phyloP scores from a whole-genome alignment of 1,284 basidiomycete species.

The Clitocybe nebularis region DNA sequence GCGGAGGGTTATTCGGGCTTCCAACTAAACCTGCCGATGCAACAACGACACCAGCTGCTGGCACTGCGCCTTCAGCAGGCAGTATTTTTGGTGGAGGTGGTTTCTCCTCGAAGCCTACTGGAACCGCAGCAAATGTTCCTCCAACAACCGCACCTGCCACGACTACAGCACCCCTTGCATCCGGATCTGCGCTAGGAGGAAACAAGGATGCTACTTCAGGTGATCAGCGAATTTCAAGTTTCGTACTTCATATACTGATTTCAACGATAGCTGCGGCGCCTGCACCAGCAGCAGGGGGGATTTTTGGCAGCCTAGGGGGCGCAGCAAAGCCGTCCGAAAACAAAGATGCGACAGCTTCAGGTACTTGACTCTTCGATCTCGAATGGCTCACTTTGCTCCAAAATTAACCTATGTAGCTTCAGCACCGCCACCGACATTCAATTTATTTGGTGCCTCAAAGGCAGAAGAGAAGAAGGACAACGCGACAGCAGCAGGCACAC shows the following conservation, averaged over 20 bases:
- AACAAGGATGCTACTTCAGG: background rate
- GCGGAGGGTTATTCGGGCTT: slow-evolving; percentile 23
- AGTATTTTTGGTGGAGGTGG: slow-evolving; percentile 6
- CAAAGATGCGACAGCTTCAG: slow-evolving; percentile 25
- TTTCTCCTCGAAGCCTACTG: slow-evolving; percentile 5
- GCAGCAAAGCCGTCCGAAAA: slow-evolving; percentile 28
- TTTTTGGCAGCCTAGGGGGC: slow-evolving; percentile 26
- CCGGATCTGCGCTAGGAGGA: background rate
- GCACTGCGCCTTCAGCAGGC: background rate
- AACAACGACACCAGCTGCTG: slow-evolving; percentile 3
- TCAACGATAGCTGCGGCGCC: slow-evolving; percentile 1
- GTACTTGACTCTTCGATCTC: slow-evolving; percentile 12
- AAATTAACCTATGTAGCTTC: background rate
- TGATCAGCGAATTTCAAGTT: slow-evolving; percentile 1
- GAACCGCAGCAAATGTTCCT: too few species aligned
- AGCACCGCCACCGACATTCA: slow-evolving; percentile 21
- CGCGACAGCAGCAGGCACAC: slow-evolving; percentile 14
- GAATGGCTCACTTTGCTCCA: background rate
- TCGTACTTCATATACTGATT: background rate
- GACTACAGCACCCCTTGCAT: slow-evolving; percentile 5
- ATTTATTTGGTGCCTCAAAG: slow-evolving; percentile 38
- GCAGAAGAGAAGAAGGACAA: slow-evolving; percentile 31
- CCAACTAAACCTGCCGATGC: slow-evolving; percentile 20
- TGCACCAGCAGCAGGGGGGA: slow-evolving; percentile 17
- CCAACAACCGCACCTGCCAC: slow-evolving; percentile 10